Base-by-base conservation (phyloP, 2,329 filamentous ascomycete genomes). In the Alternaria sp. region DNA sequence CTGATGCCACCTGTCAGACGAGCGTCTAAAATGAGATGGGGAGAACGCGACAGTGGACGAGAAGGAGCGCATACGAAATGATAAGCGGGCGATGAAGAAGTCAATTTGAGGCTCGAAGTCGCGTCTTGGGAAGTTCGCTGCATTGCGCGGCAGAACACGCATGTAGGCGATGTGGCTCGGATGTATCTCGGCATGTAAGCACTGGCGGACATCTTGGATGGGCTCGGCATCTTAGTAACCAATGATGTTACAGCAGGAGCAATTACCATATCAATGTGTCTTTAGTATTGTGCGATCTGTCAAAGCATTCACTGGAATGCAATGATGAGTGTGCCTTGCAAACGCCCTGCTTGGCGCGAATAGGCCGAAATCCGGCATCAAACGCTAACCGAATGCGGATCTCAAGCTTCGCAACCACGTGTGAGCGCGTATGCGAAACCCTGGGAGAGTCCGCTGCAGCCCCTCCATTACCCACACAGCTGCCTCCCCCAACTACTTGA, bases 361-460 rank as follows among this genome's bases (percentile, higher is more conserved):
- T 46, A 19, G 43, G 44, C 49, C 59, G 46, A 43, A 47, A 43
- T 49, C 44, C 19, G n/a, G 25, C 19, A 23, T 50, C 23, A 57
- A 55, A 23, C 53, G 54, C 59, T 64, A 62, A 58, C 59, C 59
- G 32, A 8, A 23, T 44, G 32, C n/a, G 54, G 54, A 17, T 26
- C 49, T 9, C 45, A 40, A 49, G 55, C n/a, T 45, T 47, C 49
- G 23, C 21, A 58, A 58, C 56, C 56, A 58, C 46, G 46, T 58
- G 56, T 58, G 56, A 58, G 46, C 23, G 56, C 25, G 45, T 17
- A 40, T 44, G 30, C 28, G 28, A 30, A 57, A 51, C 28, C 45
- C 23, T 23, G 49, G 49, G 19, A 52, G 53, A 26, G 44, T 32
- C 47, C 26, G 36, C 21, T 15, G 36, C 55, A 30, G 54, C 47